Evolutionary conservation across 1,139 yeast species (phyloP), one percentile per base, ranked within the genome.

Genomic region (Meyerozyma carpophila): DNA sequence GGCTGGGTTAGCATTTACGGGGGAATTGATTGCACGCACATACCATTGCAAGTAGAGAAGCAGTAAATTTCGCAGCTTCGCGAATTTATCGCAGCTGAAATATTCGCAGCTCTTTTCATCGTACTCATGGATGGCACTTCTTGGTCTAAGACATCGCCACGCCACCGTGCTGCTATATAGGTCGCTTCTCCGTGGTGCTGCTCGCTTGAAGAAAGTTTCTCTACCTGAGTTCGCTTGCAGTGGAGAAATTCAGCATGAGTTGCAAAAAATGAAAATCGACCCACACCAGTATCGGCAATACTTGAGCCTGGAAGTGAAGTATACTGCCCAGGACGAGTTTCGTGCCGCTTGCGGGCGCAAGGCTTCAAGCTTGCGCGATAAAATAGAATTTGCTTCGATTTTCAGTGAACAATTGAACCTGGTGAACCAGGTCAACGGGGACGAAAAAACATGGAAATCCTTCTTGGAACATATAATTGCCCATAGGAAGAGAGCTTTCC

Each of bases 1-100:
- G 70, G 61, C 70, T 65, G 45, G 41, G 11, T 8, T 21, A 18
- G 37, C 31, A 20, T 14, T 57, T 58, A 16, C 53, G 58, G 58
- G 54, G 24, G 24, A 21, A 46, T 32, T 14, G 24, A 13, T 29
- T 32, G 10, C 7, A 27, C 13, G 4, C 21, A 24, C 40, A 21
- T 42, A 42, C 40, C 40, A 42, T 37, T 31, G 34, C 9, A 14
- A 27, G 29, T 10, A 27, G 13, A 27, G 7, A 4, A 31, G 2
- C 8, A 3, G 4, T 11, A 8, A 31, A 14, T 31, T 31, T 31
- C 34, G 34, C 34, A 31, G 13, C 29, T 27, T 27, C 13, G 29
- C 13, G 13, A 11, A 27, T 11, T 11, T 27, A 10, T 27, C 29
- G 24, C 24, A 8, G 24, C 24, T 21, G 5, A 8, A 21, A 6